Conservation (phyloP, 768 basidiomycete species). For the Lyophyllum shimeji region DNA sequence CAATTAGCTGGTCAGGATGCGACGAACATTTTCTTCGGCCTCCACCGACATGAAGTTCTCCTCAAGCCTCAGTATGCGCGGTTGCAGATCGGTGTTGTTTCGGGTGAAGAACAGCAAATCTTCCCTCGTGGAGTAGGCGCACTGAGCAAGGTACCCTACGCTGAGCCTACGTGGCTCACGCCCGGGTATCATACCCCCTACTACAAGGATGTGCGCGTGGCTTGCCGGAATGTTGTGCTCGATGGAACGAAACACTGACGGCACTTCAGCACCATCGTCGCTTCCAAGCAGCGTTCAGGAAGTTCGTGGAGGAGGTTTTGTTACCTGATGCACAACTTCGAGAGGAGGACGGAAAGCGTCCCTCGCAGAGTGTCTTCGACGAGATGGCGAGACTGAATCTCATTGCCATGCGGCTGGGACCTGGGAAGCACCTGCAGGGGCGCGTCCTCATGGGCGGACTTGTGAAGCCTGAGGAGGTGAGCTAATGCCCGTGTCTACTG, state of each 20-base stretch:
- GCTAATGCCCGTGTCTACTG: slow-evolving; percentile 12
- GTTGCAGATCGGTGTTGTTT: slow-evolving; percentile 71
- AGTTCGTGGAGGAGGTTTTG: slow-evolving; percentile 71
- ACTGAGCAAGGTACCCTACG: slow-evolving; percentile 80
- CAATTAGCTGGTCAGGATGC: slow-evolving; percentile 78
- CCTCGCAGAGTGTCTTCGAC: slow-evolving; percentile 67
- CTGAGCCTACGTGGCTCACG: slow-evolving; percentile 82
- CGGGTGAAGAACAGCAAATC: slow-evolving; percentile 60
- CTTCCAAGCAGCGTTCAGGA: slow-evolving; percentile 62
- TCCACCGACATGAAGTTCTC: slow-evolving; percentile 87
- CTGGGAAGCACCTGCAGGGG: slow-evolving; percentile 82
- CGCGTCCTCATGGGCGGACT: slow-evolving; percentile 68
- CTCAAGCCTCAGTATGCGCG: slow-evolving; percentile 71
- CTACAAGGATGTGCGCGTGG: slow-evolving; percentile 67
- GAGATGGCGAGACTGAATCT: slow-evolving; percentile 52
- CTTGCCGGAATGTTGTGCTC: slow-evolving; percentile 38
- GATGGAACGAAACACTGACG: not conserved
- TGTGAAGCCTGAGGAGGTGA: slow-evolving; percentile 73
- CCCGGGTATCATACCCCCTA: slow-evolving; percentile 67
- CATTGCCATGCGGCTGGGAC: slow-evolving; percentile 80
- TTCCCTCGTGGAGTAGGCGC: slow-evolving; percentile 47
- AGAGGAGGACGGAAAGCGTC: slow-evolving; percentile 81
- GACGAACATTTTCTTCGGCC: slow-evolving; percentile 84
- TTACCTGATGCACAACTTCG: slow-evolving; percentile 54
- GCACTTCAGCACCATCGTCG: slow-evolving; percentile 7